A percentile compares a stretch with the other conserved stretches of the same genome.
Evolutionary conservation across 2,329 filamentous ascomycete species (phyloP).

Genomic region (Eutypella sp.): DNA sequence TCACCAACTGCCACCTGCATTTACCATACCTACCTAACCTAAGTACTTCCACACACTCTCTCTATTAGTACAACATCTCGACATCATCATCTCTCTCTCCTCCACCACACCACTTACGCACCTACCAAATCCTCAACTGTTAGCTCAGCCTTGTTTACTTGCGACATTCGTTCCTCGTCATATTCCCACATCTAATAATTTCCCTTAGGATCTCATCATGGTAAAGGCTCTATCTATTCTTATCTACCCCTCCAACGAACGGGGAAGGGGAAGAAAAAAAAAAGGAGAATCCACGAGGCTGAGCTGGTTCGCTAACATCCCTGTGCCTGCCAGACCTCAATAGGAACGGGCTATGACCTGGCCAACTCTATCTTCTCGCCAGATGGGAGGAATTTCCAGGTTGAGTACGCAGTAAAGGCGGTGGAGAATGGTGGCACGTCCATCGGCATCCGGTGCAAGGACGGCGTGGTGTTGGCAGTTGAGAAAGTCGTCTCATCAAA

Average conservation of each 20-base stretch:
- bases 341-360: conserved; percentile 99
- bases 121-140: neutral
- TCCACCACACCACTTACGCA: neutral
- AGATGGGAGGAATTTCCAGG: conserved; percentile 97
- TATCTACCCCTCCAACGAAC: too few relatives aligned
- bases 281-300: neutral
- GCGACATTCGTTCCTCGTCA: neutral
- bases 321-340: conserved; percentile 73
- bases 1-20: neutral
- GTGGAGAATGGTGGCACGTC: conserved; percentile 97
- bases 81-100: too few relatives aligned
- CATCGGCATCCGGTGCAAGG: conserved; percentile 93
- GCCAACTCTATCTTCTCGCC: conserved; percentile 99
- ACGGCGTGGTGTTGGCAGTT: conserved; percentile 90
- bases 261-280: too few relatives aligned
- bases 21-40: too few relatives aligned
- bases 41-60: too few relatives aligned
- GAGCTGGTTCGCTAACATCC: neutral
- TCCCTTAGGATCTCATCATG: neutral
- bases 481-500: conserved; percentile 97
- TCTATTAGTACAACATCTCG: too few relatives aligned
- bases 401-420: conserved; percentile 97
- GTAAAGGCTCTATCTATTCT: neutral
- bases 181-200: neutral
- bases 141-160: neutral